Evolutionary conservation across 805 yeast species (phyloP).

Genomic region (Kurtzmaniella cleridarum): DNA sequence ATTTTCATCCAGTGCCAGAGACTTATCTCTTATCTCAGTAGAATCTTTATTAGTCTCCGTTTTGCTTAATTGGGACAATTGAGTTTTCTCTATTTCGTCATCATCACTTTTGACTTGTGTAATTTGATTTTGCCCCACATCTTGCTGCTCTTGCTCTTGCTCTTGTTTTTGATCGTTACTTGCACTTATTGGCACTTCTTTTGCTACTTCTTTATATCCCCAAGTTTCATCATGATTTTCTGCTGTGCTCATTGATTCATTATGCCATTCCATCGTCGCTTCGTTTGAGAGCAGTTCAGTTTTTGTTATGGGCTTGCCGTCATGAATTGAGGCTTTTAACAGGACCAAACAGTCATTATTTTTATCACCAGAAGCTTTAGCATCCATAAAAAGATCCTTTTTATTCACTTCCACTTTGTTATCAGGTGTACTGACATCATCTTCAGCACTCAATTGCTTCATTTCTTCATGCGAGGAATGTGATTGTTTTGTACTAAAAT

Average conservation of each 20-base stretch:
- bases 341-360: neutral
- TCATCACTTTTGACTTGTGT: neutral
- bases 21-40: neutral
- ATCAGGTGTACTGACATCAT: neutral
- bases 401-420: constrained; percentile 2
- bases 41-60: neutral
- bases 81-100: neutral
- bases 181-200: neutral
- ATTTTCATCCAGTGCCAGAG: neutral
- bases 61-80: neutral
- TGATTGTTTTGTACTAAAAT: too few species aligned
- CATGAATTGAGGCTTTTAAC: too few species aligned
- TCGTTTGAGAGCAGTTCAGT: too few species aligned
- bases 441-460: constrained; percentile 4
- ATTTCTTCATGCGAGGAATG: neutral
- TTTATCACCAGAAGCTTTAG: constrained; percentile 1
- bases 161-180: neutral
- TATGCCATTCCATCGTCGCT: too few species aligned
- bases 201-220: neutral
- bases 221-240: neutral
- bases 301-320: too few species aligned
- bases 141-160: constrained; percentile 9
- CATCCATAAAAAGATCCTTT: constrained; percentile 9
- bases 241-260: too few species aligned
- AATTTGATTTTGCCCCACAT: constrained; percentile 4